Evolutionary conservation across 257 asterid species (phyloP).

Genomic region (Solanum piurae): DNA sequence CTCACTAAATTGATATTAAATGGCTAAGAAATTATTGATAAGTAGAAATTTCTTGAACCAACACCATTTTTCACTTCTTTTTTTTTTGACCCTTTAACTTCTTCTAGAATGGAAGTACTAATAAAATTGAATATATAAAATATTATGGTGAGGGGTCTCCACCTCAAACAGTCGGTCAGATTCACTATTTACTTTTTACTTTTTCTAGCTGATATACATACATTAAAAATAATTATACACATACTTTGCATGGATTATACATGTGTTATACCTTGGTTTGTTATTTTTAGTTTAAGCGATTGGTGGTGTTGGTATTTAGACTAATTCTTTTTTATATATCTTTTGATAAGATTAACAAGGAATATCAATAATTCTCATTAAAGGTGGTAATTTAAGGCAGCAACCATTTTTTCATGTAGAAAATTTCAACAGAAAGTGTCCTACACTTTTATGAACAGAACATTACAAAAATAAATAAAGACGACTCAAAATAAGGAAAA

Average conservation of each 20-base stretch:
- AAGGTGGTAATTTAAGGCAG: not conserved
- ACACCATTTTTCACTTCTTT: not conserved
- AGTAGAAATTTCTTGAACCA: not conserved
- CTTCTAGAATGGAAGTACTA: not conserved
- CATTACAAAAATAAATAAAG: not conserved
- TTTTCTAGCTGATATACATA: not conserved
- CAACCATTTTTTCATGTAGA: not conserved
- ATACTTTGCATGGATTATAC: not conserved
- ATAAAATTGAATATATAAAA: not conserved
- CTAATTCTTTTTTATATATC: not conserved
- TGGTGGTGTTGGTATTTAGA: not conserved
- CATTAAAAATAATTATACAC: not conserved
- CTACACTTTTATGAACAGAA: not conserved
- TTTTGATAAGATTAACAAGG: not conserved
- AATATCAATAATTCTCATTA: not conserved
- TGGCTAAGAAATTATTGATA: not conserved
- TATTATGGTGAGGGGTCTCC: not conserved
- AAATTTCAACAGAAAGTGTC: not conserved
- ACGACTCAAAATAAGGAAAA: not conserved
- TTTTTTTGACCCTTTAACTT: not conserved
- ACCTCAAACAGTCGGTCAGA: not conserved
- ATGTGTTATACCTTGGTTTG: not conserved
- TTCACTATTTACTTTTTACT: not conserved
- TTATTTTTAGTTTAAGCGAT: not conserved
- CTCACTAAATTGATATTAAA: not conserved